Percentiles rank a stretch among this genome's conserved stretches.
Conservation (phyloP, 192 early-diverging fungal genomes). For the Phlyctochytrium bullatum region DNA sequence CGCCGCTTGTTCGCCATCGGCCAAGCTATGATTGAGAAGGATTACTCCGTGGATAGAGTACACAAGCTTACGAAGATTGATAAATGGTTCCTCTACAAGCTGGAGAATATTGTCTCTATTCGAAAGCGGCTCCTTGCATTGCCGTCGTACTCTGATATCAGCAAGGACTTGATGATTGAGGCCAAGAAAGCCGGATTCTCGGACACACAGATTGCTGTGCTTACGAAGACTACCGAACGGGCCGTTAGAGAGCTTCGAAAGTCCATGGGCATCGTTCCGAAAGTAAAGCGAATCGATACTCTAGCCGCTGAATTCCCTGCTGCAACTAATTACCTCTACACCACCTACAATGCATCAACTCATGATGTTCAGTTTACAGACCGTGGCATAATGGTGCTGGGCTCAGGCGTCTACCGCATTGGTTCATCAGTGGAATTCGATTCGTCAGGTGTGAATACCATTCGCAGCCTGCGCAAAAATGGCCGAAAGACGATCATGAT, state of each 20-base stretch:
- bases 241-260: constrained; percentile 71
- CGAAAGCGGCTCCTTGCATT: constrained; percentile 41
- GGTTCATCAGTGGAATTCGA: constrained; percentile 98
- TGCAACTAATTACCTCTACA: constrained; percentile 94
- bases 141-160: constrained; percentile 49
- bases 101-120: constrained; percentile 73
- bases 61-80: constrained; percentile 85
- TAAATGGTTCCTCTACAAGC: constrained; percentile 87
- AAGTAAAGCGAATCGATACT: constrained; percentile 94
- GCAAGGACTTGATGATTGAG: constrained; percentile 53
- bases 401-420: constrained; percentile 96
- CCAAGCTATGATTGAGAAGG: constrained; percentile 75
- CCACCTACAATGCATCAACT: constrained; percentile 89
- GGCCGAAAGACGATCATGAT: constrained; percentile 91
- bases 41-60: constrained; percentile 72
- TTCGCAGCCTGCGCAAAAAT: constrained; percentile 72
- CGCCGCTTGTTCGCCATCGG: constrained; percentile 80
- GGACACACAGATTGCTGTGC: constrained; percentile 78
- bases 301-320: constrained; percentile 96
- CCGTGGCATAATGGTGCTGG: constrained; percentile 91
- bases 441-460: constrained; percentile 70
- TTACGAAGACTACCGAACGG: constrained; percentile 47
- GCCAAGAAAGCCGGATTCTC: constrained; percentile 91
- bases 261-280: constrained; percentile 74
- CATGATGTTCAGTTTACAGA: constrained; percentile 87